Evolutionary conservation across 2,329 filamentous ascomycete species (phyloP).

Genomic region (Botrytis aclada): DNA sequence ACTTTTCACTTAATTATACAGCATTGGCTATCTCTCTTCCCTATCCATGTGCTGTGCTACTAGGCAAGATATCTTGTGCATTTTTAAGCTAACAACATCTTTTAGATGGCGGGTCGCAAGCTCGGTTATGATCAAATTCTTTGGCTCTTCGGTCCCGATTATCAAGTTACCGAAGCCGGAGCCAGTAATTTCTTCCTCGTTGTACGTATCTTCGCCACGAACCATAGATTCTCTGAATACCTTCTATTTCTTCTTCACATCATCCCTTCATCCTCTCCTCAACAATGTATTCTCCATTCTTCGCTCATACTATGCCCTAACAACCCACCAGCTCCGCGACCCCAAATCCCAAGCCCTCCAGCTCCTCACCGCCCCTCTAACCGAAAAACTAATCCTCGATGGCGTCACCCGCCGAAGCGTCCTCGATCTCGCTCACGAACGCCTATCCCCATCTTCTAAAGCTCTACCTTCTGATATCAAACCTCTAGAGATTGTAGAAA

Average conservation of each 20-base stretch:
- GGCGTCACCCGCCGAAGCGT: conserved; percentile 80
- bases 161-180: conserved; percentile 74
- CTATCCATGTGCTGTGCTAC: not conserved
- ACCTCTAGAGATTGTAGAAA: conserved; percentile 70
- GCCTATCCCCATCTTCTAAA: conserved; percentile 47
- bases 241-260: not conserved
- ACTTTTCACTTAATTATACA: not conserved
- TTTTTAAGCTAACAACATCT: not conserved
- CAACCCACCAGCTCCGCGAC: not conserved
- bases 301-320: not conserved
- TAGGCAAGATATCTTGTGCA: not conserved
- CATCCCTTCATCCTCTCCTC: not conserved
- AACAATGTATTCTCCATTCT: not conserved
- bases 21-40: not conserved
- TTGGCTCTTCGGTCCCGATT: conserved; percentile 74
- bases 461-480: conserved; percentile 35
- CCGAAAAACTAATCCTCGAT: conserved; percentile 79
- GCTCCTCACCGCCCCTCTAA: conserved; percentile 67
- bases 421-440: conserved; percentile 66
- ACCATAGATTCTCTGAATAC: not conserved
- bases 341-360: not conserved
- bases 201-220: not conserved
- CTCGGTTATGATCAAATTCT: conserved; percentile 83
- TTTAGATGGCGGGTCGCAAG: conserved; percentile 59
- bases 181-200: conserved; percentile 90